Conservation (phyloP, 176 grass and related monocot species). For the Phoenix dactylifera region DNA sequence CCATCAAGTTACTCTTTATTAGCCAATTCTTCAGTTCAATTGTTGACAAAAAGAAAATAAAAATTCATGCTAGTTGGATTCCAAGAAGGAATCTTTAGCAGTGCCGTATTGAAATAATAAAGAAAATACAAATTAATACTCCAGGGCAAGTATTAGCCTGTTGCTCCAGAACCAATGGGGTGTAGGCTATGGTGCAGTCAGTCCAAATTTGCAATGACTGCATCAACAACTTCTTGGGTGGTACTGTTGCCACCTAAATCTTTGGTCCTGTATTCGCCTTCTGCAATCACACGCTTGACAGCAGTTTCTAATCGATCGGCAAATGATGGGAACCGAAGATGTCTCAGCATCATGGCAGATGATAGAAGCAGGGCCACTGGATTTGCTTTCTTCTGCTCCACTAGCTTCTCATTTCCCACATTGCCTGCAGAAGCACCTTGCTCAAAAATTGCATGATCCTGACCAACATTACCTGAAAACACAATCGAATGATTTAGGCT, state of each 20-base stretch:
- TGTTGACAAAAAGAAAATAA: too few species aligned
- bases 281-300: constrained; percentile 57
- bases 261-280: constrained; percentile 58
- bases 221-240: constrained; percentile 83
- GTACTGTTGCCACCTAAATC: constrained; percentile 72
- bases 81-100: too few species aligned
- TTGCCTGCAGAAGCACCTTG: constrained; percentile 97
- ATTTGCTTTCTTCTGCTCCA: constrained; percentile 74
- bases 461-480: constrained; percentile 78
- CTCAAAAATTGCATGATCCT: constrained; percentile 90
- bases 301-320: constrained; percentile 77
- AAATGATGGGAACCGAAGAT: constrained; percentile 84
- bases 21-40: too few species aligned
- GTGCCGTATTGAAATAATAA: too few species aligned
- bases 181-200: constrained; percentile 7
- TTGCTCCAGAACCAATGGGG: too few species aligned
- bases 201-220: constrained; percentile 63
- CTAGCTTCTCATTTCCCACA: constrained; percentile 58
- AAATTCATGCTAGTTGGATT: too few species aligned
- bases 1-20: too few species aligned
- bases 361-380: constrained; percentile 81
- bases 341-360: constrained; percentile 90
- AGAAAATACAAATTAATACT: too few species aligned
- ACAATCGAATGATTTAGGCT: not conserved
- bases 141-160: too few species aligned